Evolutionary conservation across 139 green algal genomes (phyloP), one percentile per base, ranked within the genome.

Genomic region (Auxenochlorella pyrenoidosa): DNA sequence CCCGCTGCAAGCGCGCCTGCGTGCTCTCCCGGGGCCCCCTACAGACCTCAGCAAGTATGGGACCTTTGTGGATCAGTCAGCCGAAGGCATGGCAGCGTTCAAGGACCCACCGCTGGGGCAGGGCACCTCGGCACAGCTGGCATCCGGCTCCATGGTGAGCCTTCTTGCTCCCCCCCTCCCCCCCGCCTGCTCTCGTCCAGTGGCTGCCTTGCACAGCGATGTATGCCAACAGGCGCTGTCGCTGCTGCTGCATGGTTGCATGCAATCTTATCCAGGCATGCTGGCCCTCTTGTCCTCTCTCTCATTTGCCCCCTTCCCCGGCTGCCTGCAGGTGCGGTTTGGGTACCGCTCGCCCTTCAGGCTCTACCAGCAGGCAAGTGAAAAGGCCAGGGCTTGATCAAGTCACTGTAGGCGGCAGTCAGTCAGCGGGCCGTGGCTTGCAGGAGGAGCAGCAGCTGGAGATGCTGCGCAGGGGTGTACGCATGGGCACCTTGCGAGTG

Each of bases 1-100:
- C 10, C 47, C 47, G 47, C 47, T 47, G 36, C 71, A 28, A 70
- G 4, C n/a, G 44, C 72, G 22, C 5, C 72, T 36, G 38, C 24
- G 19, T 47, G 36, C 6, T 12, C 40, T 22, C 75, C 12, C 40
- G 15, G 22, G 40, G 18, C 40, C 72, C 40, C 51, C 72, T 73
- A 38, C 79, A 85, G 79, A 85, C 40, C 47, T 8, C 59, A 76
- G 79, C 79, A 85, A 85, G 79, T 85, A 85, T 32, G 79, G 79
- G 5, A 85, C 79, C 12, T 41, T 43, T n/a, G 41, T 76, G 38
- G 77, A 78, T 16, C 2, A 22, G 38, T 21, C 71, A 26, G 60
- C 40, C 73, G 41, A 44, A 41, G 73, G 41, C 28, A n/a, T 26
- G 6, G 34, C 68, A 4, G 16, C 68, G 41, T 28, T 54, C 73